Evolutionary conservation across 176 grass and related monocot species (phyloP).

Genomic region (Aegilops tauschii): DNA sequence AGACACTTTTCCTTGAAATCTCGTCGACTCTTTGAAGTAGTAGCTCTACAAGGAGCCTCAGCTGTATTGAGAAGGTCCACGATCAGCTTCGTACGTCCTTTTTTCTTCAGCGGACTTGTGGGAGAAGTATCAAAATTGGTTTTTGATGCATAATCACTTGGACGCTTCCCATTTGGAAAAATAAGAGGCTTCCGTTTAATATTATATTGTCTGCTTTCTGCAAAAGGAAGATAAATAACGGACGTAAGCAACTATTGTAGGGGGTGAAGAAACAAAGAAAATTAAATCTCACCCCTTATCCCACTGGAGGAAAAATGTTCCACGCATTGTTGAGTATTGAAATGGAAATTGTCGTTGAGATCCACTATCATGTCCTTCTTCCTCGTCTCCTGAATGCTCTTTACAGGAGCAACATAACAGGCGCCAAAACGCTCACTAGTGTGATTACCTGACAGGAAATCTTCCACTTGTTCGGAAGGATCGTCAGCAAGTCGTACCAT

Average conservation of each 20-base stretch:
- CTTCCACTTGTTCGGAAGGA: slow-evolving; percentile 35
- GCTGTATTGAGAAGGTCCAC: background rate
- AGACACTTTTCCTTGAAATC: background rate
- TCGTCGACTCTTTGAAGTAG: background rate
- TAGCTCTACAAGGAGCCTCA: background rate
- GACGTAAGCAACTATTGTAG: background rate
- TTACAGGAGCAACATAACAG: slow-evolving; percentile 8
- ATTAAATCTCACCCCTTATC: background rate
- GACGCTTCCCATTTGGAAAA: background rate
- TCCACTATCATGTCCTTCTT: background rate
- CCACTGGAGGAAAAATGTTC: background rate
- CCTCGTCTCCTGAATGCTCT: background rate
- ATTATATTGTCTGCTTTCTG: background rate
- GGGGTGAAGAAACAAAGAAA: background rate
- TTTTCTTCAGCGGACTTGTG: slow-evolving; percentile 2
- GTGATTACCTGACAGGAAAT: slow-evolving; percentile 30
- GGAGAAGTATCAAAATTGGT: background rate
- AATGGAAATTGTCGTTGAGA: slow-evolving; percentile 7
- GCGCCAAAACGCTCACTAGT: slow-evolving; percentile 27
- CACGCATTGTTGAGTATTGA: background rate
- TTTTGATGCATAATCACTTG: background rate
- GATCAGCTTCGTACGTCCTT: background rate
- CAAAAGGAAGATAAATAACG: background rate
- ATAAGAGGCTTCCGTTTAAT: background rate
- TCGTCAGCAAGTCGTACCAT: slow-evolving; percentile 44